Evolutionary conservation across 495 filamentous ascomycete species (phyloP).

Genomic region (Penicillium verhagenii): DNA sequence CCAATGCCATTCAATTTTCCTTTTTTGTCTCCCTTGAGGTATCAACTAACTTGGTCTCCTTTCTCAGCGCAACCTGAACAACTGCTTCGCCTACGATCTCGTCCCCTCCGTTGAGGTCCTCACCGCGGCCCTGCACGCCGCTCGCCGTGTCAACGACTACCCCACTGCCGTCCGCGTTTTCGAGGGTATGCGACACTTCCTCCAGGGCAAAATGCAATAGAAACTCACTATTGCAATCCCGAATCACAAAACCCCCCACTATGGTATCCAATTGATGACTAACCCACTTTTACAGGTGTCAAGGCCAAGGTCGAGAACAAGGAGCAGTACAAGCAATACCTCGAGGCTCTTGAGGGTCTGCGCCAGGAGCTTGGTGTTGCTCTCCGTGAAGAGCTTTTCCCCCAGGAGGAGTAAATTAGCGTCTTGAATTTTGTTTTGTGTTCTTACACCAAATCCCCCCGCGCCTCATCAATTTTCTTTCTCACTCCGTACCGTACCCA

Average conservation of each 20-base stretch:
- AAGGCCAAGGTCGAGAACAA: slow-evolving; percentile 99
- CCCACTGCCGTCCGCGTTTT: slow-evolving; percentile 97
- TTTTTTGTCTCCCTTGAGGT: neutral
- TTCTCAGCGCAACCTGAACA: slow-evolving; percentile 94
- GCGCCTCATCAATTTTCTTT: slow-evolving; percentile 27
- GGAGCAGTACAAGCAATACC: slow-evolving; percentile 96
- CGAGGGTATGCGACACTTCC: slow-evolving; percentile 67
- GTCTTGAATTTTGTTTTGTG: slow-evolving; percentile 13
- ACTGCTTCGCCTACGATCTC: slow-evolving; percentile 99
- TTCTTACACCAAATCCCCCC: slow-evolving; percentile 3
- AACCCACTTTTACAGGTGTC: slow-evolving; percentile 62
- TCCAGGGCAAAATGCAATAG: neutral
- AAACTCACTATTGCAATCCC: neutral
- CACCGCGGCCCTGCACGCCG: slow-evolving; percentile 84
- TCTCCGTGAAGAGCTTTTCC: slow-evolving; percentile 94
- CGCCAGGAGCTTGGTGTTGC: slow-evolving; percentile 90
- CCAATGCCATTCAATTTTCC: neutral
- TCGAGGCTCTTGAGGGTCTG: slow-evolving; percentile 85
- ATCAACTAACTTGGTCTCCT: neutral
- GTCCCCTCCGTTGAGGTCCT: slow-evolving; percentile 93
- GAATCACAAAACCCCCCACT: neutral
- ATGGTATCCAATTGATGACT: slow-evolving; percentile 13
- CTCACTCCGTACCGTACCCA: slow-evolving; percentile 14
- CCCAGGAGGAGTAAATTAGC: slow-evolving; percentile 60
- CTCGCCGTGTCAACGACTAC: slow-evolving; percentile 96